Percentiles rank a stretch among this genome's conserved stretches.
Evolutionary conservation across 2,329 filamentous ascomycete species (phyloP).

Genomic region (Claviceps purpurea): DNA sequence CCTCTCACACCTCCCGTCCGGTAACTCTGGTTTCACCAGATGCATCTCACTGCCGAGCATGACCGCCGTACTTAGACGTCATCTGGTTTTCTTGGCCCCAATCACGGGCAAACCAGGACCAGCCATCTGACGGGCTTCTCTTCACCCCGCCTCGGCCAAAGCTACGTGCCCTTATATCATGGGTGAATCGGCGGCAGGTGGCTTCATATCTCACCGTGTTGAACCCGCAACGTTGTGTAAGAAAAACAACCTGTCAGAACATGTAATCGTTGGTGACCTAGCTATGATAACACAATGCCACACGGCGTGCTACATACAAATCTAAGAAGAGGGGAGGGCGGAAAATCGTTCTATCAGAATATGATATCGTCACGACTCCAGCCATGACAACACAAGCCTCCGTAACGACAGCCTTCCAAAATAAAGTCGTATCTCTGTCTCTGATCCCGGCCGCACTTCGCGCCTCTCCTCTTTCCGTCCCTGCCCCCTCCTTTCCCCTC

Average conservation of each 20-base stretch:
- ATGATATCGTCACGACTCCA: not conserved
- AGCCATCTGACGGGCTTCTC: not conserved
- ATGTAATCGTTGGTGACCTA: not conserved
- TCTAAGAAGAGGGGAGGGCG: not conserved
- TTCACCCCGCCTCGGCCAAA: not conserved
- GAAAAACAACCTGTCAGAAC: not conserved
- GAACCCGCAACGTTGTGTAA: not conserved
- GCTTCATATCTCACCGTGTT: not conserved
- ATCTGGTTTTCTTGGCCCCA: not conserved
- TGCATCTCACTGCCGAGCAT: conserved; percentile 1
- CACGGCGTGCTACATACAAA: not conserved
- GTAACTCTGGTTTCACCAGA: conserved; percentile 1
- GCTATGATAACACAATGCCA: not conserved
- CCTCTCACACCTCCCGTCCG: not conserved
- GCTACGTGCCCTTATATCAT: not conserved
- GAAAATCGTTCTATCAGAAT: not conserved
- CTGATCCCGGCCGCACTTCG: not conserved
- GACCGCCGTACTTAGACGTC: not conserved
- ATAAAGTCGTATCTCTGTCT: not conserved
- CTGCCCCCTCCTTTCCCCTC: not conserved
- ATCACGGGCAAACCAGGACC: not conserved
- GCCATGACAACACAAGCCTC: not conserved
- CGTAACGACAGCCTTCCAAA: not conserved
- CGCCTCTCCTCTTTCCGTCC: not conserved
- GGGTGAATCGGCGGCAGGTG: not conserved